Conservation (phyloP, 2,329 filamentous ascomycete species). For the Colletotrichum spinosum region DNA sequence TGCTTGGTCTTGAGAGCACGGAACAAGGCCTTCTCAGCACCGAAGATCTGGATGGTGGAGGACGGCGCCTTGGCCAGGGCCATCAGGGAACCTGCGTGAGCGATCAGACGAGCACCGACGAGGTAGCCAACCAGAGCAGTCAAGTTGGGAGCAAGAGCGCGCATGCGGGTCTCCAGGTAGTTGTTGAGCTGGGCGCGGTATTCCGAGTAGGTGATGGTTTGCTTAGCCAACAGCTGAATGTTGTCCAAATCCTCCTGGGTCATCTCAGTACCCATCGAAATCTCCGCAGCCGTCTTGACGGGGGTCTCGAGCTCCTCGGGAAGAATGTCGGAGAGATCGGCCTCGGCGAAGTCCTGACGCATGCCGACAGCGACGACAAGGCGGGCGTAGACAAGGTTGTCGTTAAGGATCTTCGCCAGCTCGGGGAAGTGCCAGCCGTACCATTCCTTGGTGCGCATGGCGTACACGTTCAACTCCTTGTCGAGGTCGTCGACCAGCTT, state of each 20-base stretch:
- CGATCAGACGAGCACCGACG: conserved; percentile 93
- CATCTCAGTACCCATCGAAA: conserved; percentile 99
- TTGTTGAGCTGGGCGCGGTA: conserved; percentile 89
- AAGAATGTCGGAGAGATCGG: conserved; percentile 88
- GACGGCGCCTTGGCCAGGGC: conserved; percentile 95
- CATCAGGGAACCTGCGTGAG: conserved; percentile 93
- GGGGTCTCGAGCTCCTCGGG: conserved; percentile 94
- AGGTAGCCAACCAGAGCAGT: conserved; percentile 93
- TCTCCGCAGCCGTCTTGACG: conserved; percentile 93
- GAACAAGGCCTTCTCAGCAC: conserved; percentile 99
- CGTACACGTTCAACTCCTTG: conserved; percentile 98
- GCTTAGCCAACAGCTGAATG: conserved; percentile 90
- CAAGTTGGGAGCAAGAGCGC: conserved; percentile 94
- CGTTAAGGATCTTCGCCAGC: conserved; percentile 95
- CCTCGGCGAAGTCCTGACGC: conserved; percentile 80
- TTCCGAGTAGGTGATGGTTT: conserved; percentile 92
- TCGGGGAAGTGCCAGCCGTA: conserved; percentile 99
- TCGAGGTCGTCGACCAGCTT: conserved; percentile 94
- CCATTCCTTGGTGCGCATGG: conserved; percentile 99
- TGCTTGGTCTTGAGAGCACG: conserved; percentile 99
- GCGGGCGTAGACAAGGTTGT: conserved; percentile 93
- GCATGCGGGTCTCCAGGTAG: conserved; percentile 94
- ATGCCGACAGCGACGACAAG: conserved; percentile 92
- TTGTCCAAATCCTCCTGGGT: conserved; percentile 92
- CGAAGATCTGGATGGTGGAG: conserved; percentile 96